These are phyloP conservation scores for Starmerella floris DNA, from an alignment of 805 yeast species.

Conservation along the genomic window DNA sequence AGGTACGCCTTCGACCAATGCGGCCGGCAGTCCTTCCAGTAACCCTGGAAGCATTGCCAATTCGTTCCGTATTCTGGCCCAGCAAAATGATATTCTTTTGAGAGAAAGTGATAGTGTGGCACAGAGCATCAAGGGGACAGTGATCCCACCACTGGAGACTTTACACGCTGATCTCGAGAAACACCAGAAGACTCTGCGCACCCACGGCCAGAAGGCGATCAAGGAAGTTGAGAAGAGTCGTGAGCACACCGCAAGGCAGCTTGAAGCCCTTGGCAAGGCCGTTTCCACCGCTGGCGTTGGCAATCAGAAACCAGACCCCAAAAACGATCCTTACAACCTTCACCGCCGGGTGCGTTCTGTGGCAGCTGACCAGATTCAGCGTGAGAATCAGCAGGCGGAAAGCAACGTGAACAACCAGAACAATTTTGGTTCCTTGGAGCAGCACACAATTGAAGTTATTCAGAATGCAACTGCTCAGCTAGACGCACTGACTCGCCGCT, in stretches of 20 bases:
- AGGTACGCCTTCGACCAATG: neutral
- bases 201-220: constrained; percentile 26
- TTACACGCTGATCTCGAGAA: constrained; percentile 31
- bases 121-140: constrained; percentile 28
- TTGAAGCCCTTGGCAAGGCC: constrained; percentile 27
- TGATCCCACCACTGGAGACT: constrained; percentile 35
- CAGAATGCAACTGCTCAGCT: constrained; percentile 31
- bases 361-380: constrained; percentile 33
- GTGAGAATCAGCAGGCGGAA: constrained; percentile 36
- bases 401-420: constrained; percentile 33
- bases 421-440: constrained; percentile 32
- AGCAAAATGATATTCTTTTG: constrained; percentile 26
- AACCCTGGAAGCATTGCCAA: constrained; percentile 16
- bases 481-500: constrained; percentile 24
- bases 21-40: neutral
- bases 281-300: constrained; percentile 24
- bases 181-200: constrained; percentile 33
- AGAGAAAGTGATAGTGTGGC: constrained; percentile 30
- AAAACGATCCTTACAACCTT: constrained; percentile 36
- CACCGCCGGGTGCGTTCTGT: constrained; percentile 30
- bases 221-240: constrained; percentile 31
- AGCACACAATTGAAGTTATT: constrained; percentile 32
- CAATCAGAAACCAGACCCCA: constrained; percentile 28
- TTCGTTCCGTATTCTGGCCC: constrained; percentile 26
- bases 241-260: constrained; percentile 28